Conservation (phyloP, 106 monocot genomes). For the Dioscorea dumetorum region DNA sequence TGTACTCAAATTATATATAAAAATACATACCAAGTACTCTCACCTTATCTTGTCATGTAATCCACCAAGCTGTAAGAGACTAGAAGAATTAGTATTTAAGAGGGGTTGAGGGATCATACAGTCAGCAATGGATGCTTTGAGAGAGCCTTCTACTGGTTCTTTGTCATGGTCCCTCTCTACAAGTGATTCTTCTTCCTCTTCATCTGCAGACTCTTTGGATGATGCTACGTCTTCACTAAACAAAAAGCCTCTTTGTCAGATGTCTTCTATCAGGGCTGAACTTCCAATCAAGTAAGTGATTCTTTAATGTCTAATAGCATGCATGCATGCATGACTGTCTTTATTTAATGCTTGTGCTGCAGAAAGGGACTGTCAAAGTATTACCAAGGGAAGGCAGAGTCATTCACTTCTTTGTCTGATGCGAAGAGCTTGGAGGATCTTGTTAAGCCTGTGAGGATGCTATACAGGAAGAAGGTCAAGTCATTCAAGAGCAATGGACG, state of each 20-base stretch:
- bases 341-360: background rate
- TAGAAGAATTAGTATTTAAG: no score
- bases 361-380: constrained; percentile 28
- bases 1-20: no score
- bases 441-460: constrained; percentile 18
- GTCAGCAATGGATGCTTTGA: no score
- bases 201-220: constrained; percentile 1
- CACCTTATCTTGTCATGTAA: no score
- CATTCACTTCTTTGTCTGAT: constrained; percentile 12
- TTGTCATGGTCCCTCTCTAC: background rate
- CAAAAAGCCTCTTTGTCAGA: constrained; percentile 10
- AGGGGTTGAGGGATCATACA: no score
- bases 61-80: no score
- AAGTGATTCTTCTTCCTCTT: background rate
- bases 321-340: background rate
- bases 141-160: background rate
- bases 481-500: constrained; percentile 10
- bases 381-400: constrained; percentile 24
- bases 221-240: background rate
- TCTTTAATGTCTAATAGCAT: background rate
- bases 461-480: constrained; percentile 19
- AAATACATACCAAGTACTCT: no score
- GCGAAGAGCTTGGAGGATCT: constrained; percentile 24
- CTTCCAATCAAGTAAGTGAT: constrained; percentile 18
- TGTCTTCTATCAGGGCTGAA: constrained; percentile 14